Evolutionary conservation across 345 rosid genomes (phyloP).

Genomic region (Eucalyptus polyanthemos): DNA sequence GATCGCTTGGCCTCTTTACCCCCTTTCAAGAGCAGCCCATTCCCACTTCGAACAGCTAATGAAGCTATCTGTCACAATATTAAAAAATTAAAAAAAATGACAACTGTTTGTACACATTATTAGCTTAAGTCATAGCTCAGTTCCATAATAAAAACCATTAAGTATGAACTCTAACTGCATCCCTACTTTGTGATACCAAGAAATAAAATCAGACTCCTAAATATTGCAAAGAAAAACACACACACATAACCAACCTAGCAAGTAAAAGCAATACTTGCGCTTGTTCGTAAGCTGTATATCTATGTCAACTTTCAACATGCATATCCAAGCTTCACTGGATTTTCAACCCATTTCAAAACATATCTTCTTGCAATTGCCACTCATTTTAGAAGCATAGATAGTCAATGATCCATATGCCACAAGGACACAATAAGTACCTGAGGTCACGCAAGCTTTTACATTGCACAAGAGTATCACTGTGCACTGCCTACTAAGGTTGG

Average conservation of each 20-base stretch:
- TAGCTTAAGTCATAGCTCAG: not conserved
- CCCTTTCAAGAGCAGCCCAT: constrained; percentile 89
- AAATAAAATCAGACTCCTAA: not conserved
- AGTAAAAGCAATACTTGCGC: not conserved
- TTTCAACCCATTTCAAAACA: not conserved
- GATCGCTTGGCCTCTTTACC: constrained; percentile 94
- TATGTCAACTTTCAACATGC: not conserved
- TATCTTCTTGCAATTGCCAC: not conserved
- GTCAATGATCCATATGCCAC: not conserved
- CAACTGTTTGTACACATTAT: not conserved
- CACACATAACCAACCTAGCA: not conserved
- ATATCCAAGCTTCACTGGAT: not conserved
- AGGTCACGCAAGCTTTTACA: not conserved
- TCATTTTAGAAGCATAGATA: not conserved
- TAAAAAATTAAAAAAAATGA: not conserved
- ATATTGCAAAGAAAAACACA: not conserved
- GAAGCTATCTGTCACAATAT: constrained; percentile 71
- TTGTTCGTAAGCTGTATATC: not conserved
- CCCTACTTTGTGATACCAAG: not conserved
- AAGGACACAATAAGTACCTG: not conserved
- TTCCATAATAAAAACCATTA: not conserved
- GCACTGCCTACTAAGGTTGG: not conserved
- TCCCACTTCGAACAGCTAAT: constrained; percentile 93
- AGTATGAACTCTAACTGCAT: not conserved
- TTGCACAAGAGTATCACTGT: not conserved